A percentile compares a stretch with the other conserved stretches of the same genome.
Evolutionary conservation across 1,284 basidiomycete genomes (phyloP).

Genomic region (Cryptococcus wingfieldii): DNA sequence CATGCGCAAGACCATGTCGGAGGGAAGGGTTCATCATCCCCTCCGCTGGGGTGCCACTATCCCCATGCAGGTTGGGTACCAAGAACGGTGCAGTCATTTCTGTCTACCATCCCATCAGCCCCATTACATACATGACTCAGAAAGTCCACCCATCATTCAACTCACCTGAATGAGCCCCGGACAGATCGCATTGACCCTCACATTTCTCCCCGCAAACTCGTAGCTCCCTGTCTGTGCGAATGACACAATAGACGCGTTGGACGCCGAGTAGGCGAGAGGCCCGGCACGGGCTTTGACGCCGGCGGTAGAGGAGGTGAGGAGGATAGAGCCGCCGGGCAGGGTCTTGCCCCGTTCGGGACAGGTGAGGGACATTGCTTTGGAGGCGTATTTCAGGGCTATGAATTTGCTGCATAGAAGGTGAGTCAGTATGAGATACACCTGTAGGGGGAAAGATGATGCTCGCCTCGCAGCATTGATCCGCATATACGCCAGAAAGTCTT

Average conservation of each 20-base stretch:
- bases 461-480: too few species aligned
- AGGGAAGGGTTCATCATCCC: too few species aligned
- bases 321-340: slow-evolving; percentile 71
- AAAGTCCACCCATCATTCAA: not conserved
- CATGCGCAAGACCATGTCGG: too few species aligned
- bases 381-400: slow-evolving; percentile 78
- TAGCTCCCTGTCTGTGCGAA: slow-evolving; percentile 75
- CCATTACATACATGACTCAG: slow-evolving; percentile 46
- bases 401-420: slow-evolving; percentile 48
- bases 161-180: slow-evolving; percentile 74
- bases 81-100: too few species aligned
- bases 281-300: slow-evolving; percentile 87
- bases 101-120: too few species aligned
- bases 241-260: slow-evolving; percentile 83
- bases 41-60: too few species aligned
- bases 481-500: too few species aligned
- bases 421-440: too few species aligned
- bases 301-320: slow-evolving; percentile 82
- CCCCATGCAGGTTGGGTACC: too few species aligned
- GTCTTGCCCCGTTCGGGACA: slow-evolving; percentile 64
- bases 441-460: too few species aligned
- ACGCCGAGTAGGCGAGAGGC: slow-evolving; percentile 78
- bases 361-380: slow-evolving; percentile 68
- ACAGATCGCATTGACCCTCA: slow-evolving; percentile 87
- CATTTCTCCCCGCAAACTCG: slow-evolving; percentile 72